Conservation (phyloP, 2,329 filamentous ascomycete species). For the Neonectria faginata region DNA sequence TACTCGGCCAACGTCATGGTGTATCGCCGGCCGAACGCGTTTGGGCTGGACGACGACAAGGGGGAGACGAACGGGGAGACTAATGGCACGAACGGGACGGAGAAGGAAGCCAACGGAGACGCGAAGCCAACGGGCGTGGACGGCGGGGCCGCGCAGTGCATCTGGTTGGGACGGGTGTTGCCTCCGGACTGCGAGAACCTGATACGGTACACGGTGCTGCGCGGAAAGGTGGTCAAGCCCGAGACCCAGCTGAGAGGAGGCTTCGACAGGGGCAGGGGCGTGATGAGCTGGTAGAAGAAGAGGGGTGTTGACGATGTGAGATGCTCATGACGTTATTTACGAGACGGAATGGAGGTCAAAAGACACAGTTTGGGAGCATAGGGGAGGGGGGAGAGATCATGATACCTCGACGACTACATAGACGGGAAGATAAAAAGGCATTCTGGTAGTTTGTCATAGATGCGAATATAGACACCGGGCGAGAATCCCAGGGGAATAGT, state of each 20-base stretch:
- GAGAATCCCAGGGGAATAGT: neutral
- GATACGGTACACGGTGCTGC: slow-evolving; percentile 86
- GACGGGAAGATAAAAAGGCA: slow-evolving; percentile 2
- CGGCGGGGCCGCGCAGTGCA: slow-evolving; percentile 83
- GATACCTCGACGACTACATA: slow-evolving; percentile 12
- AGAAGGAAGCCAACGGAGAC: slow-evolving; percentile 45
- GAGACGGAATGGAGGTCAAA: neutral
- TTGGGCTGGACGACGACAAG: slow-evolving; percentile 61
- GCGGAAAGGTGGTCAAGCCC: slow-evolving; percentile 95
- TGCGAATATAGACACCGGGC: slow-evolving; percentile 14
- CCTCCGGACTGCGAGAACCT: slow-evolving; percentile 96
- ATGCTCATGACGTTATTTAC: neutral
- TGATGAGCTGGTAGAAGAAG: slow-evolving; percentile 84
- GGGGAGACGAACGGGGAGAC: slow-evolving; percentile 15
- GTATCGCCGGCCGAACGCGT: slow-evolving; percentile 76
- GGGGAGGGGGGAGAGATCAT: slow-evolving; percentile 2
- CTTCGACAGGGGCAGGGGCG: slow-evolving; percentile 83
- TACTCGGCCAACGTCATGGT: slow-evolving; percentile 95
- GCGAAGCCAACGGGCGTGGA: slow-evolving; percentile 45
- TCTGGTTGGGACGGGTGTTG: slow-evolving; percentile 87
- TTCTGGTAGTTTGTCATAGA: slow-evolving; percentile 2
- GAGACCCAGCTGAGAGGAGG: slow-evolving; percentile 86
- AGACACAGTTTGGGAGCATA: neutral
- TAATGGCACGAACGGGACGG: slow-evolving; percentile 42
- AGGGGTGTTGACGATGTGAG: slow-evolving; percentile 9